phyloP scores from a whole-genome alignment of 768 basidiomycete genomes.

The Leccinellum luteum region DNA sequence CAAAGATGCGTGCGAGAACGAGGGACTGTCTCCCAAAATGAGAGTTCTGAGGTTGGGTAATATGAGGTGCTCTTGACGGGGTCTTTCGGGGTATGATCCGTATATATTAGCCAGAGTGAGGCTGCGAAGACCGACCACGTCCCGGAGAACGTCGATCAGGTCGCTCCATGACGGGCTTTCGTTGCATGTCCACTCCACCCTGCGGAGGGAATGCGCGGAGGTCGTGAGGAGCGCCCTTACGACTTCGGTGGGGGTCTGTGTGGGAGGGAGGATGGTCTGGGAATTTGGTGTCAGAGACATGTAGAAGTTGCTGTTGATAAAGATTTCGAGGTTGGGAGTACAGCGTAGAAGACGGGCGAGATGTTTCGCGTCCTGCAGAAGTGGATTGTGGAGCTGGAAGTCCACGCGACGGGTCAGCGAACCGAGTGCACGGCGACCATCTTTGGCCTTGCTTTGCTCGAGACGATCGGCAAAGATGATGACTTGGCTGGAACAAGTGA shows the following conservation, averaged over 20 bases:
- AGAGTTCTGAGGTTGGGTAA: slow-evolving; percentile 41
- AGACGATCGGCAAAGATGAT: slow-evolving; percentile 33
- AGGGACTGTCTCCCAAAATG: slow-evolving; percentile 36
- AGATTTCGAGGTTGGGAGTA: slow-evolving; percentile 45
- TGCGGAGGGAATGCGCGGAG: slow-evolving; percentile 36
- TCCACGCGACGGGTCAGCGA: slow-evolving; percentile 43
- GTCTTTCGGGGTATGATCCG: slow-evolving; percentile 26
- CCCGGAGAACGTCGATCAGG: slow-evolving; percentile 35
- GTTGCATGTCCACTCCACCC: slow-evolving; percentile 45
- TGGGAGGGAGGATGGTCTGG: slow-evolving; percentile 20
- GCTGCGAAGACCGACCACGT: slow-evolving; percentile 35
- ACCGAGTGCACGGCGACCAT: slow-evolving; percentile 33
- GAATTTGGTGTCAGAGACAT: slow-evolving; percentile 20
- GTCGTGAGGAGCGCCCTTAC: slow-evolving; percentile 32
- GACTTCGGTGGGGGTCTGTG: slow-evolving; percentile 32
- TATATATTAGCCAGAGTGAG: slow-evolving; percentile 42
- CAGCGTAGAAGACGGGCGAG: slow-evolving; percentile 38
- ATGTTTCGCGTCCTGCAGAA: slow-evolving; percentile 13
- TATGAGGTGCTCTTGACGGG: slow-evolving; percentile 23
- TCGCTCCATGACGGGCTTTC: slow-evolving; percentile 43
- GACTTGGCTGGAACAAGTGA: slow-evolving; percentile 38
- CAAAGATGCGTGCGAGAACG: slow-evolving; percentile 33
- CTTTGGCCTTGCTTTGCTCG: slow-evolving; percentile 24
- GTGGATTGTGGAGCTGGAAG: slow-evolving; percentile 36
- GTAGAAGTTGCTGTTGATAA: slow-evolving; percentile 38